Conservation (phyloP, 2,329 filamentous ascomycete genomes). For the Ceratocystis cubensis region DNA sequence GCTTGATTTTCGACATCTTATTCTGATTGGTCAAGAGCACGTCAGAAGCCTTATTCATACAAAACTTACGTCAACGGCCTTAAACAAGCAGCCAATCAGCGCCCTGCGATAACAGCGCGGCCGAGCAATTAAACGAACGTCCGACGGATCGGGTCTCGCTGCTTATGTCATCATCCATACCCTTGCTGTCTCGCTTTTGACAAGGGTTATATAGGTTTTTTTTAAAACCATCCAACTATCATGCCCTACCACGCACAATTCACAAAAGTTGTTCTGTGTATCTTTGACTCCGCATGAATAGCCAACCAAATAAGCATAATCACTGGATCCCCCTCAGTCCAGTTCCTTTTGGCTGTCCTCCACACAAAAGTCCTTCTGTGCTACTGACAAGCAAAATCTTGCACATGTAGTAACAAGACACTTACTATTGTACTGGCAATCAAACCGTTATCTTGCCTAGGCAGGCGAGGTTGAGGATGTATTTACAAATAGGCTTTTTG, state of each 20-base stretch:
- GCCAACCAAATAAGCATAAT: not conserved
- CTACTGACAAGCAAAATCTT: not conserved
- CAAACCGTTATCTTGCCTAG: not conserved
- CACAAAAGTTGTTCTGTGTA: no score
- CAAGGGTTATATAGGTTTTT: slow-evolving; percentile 1
- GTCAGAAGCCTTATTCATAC: not conserved
- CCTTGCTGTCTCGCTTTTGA: not conserved
- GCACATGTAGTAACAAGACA: not conserved
- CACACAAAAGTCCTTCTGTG: not conserved
- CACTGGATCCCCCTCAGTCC: not conserved
- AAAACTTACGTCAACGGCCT: not conserved
- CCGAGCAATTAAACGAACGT: not conserved
- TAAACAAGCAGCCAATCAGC: not conserved
- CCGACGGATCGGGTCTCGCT: not conserved
- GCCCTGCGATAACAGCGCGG: slow-evolving; percentile 11
- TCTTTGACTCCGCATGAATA: no score
- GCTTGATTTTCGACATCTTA: not conserved
- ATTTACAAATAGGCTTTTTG: not conserved
- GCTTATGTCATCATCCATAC: slow-evolving; percentile 3
- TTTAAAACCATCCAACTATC: not conserved
- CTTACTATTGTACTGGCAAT: not conserved
- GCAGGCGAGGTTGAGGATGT: not conserved
- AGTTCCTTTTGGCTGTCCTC: not conserved
- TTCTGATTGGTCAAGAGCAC: not conserved
- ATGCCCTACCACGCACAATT: not conserved